These are phyloP conservation scores for Akanthomyces muscarius DNA, from an alignment of 2,329 filamentous ascomycete species.

Conservation along the genomic window DNA sequence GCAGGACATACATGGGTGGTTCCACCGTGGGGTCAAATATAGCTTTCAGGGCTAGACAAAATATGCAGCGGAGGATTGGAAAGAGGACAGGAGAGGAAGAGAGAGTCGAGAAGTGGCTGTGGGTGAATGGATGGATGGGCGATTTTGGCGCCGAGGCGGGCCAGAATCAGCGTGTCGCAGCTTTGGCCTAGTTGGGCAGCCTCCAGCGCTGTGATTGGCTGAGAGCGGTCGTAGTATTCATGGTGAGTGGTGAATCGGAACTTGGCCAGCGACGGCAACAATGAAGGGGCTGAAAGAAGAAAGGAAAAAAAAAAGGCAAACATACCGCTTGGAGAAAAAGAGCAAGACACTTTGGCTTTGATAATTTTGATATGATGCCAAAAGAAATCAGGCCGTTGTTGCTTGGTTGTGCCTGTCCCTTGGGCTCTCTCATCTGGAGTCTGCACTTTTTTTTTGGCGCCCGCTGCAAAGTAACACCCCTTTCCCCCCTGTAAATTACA, in stretches of 20 bases:
- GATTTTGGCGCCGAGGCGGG: slow-evolving; percentile 9
- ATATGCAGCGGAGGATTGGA: too few species aligned
- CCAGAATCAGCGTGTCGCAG: slow-evolving; percentile 6
- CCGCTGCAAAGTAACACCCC: too few species aligned
- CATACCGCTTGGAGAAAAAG: neutral
- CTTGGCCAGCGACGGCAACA: too few species aligned
- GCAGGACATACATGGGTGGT: neutral
- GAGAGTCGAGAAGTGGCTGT: neutral
- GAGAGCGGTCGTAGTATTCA: neutral
- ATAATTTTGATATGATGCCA: too few species aligned
- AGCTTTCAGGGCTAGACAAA: slow-evolving; percentile 1
- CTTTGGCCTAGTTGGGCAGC: slow-evolving; percentile 11
- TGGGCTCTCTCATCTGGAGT: too few species aligned
- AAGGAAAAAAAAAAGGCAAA: too few species aligned
- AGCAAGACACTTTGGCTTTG: too few species aligned
- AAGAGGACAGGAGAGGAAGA: neutral
- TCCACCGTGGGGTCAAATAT: slow-evolving; percentile 8
- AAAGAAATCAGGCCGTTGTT: too few species aligned
- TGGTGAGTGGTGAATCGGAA: too few species aligned
- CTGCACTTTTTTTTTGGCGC: too few species aligned
- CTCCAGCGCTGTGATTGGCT: slow-evolving; percentile 11
- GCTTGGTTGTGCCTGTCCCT: neutral
- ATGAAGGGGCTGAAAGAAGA: too few species aligned
- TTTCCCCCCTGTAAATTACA: too few species aligned
- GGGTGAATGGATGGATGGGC: neutral